Base-by-base conservation (phyloP, 768 basidiomycete genomes). In the Tephrocybe sp. region DNA sequence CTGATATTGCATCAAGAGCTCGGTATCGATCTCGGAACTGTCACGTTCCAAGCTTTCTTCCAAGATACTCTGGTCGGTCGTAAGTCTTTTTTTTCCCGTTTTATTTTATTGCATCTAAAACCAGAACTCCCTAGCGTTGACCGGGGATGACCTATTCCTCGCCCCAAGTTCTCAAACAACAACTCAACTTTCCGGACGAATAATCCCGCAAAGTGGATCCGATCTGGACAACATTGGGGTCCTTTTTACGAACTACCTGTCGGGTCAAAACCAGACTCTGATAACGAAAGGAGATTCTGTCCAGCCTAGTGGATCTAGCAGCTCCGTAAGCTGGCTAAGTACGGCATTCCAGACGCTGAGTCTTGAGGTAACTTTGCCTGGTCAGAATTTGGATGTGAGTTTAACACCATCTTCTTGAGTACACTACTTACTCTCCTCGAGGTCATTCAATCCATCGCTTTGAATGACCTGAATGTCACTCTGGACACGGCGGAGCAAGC, bases 281-380 rank as follows among this genome's bases (percentile, higher is more conserved):
- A 65, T 70, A 21, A 80, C 83, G 12, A 72, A 70, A 22, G 86
- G 87, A 21, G 68, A 79, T 28, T 78, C 79, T 15, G 84, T 87
- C 5, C 78, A 81, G 45, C 83, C 86, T 11, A 62, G 68, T 9
- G 83, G 82, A 19, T 69, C 81, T 1, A 68, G 65, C 48, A 66
- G 65, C 18, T 69, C 78, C 0, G 82, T 88, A 12, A 63, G 65
- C 3, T 88, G 86, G 87, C 63, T 89, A 32, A 84, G 77, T 38
- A 72, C 77, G n/a, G 86, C 87, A 5, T 88, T 89, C 70, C 74
- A 83, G 66, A 80, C 83, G 5, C 66, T 89, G 26, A 74, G 77
- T 6, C 73, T 89, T 8, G 54, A 76, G 6, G 86, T 89, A 24
- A 75, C 68, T 24, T 70, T 89, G 11, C 82, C 84, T 12, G 87